Evolutionary conservation across 805 yeast species (phyloP), one percentile per base, ranked within the genome.

Genomic region (Candida ulmi): DNA sequence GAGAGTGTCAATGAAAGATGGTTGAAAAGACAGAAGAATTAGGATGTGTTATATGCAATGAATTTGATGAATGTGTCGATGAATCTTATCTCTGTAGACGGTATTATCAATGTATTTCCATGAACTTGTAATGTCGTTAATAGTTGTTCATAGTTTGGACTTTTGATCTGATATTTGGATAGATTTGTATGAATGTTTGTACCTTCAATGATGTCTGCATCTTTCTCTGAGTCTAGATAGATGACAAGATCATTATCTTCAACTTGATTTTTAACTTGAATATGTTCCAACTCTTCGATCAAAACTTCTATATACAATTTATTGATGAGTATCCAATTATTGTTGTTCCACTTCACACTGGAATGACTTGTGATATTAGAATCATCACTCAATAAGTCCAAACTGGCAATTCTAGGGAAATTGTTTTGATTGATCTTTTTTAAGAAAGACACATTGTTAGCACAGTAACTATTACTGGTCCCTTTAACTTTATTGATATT

Each of bases 1-100:
- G 88, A 83, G 37, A 73, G 63, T 13, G 77, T 83, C 11, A 91
- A 91, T 57, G 76, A 66, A 30, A 75, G 78, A 47, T 84, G 80
- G 67, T 54, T 60, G 46, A 75, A 71, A 55, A 71, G 62, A 44
- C 60, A 52, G n/a, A 26, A 17, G 12, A n/a, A 18, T 9, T 29
- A 29, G 15, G 15, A 16, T 36, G 21, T 12, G 35, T 43, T 39
- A 24, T 43, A 45, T 9, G 27, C 3, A 9, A 34, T 29, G 21
- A 47, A 39, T 33, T 28, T 44, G 16, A 44, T 33, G 9, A 47
- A 27, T 9, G 34, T 39, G n/a, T 40, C 41, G 8, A 43, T 40
- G 23, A 45, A 37, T 15, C 25, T 37, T 9, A 26, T n/a, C 7
- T 38, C 11, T 4, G 5, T 13, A n/a, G 27, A 8, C n/a, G 16